Evolutionary conservation across 2,329 filamentous ascomycete species (phyloP), one percentile per base, ranked within the genome.

Genomic region (Trichoderma semiorbis): DNA sequence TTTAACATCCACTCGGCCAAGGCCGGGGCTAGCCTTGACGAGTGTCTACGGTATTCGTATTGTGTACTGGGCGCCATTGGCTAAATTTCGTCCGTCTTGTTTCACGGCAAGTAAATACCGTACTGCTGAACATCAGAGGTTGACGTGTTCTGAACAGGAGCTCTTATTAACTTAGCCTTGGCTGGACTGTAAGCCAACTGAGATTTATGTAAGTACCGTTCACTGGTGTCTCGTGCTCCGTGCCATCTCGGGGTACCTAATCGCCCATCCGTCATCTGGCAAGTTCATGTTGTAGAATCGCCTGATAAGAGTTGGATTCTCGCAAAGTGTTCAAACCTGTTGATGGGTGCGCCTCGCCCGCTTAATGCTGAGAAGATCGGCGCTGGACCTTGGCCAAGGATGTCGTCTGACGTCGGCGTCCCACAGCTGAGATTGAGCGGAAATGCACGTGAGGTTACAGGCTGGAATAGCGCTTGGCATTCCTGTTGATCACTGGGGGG

Each of bases 361-460:
- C 47, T 36, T 57, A 66, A 36, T 43, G 26, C 3, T 66, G 47
- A 68, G 24, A 57, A 61, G 63, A 72, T 72, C 70, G 62, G 70
- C 70, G 26, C 61, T 21, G 32, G 32, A 36, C 63, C 47, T 62
- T 60, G 39, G 36, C 30, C 14, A 34, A 57, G 28, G 39, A 62
- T 47, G 64, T 57, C 70, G 55, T 50, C 70, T 72, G 70, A 72
- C 70, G 63, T 69, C n/a, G 70, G 24, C 28, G 47, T 47, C 57
- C 70, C 64, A 43, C 55, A 47, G 58, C 64, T 53, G 24, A 72
- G 39, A 58, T 28, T 58, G 63, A 36, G 24, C n/a, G 47, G 58
- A 30, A 30, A 69, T 55, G 39, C 64, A 69, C 69, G 69, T 70
- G 61, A 70, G 34, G 26, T 28, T 21, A 24, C 63, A 8, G 36